phyloP scores from a whole-genome alignment of 2,329 filamentous ascomycete genomes.

The Penicillium sp. region DNA sequence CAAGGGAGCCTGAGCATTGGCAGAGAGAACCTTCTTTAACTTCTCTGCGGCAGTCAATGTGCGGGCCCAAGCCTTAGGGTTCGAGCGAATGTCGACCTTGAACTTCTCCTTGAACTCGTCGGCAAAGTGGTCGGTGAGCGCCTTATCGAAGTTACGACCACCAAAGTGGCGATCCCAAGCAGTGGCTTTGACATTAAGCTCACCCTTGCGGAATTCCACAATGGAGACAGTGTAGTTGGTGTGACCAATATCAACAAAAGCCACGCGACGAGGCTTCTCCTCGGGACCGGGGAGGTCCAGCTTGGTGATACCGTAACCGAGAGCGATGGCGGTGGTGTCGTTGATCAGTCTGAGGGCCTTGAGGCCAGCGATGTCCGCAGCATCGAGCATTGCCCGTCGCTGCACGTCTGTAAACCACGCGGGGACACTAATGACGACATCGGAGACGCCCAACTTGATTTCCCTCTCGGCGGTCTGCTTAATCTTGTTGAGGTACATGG shows the following conservation, averaged over 20 bases:
- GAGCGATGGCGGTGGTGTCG: conserved; percentile 91
- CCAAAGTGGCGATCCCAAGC: conserved; percentile 94
- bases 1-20: conserved; percentile 85
- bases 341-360: conserved; percentile 94
- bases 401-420: conserved; percentile 97
- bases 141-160: conserved; percentile 95
- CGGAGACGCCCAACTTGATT: conserved; percentile 84
- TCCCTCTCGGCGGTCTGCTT: conserved; percentile 82
- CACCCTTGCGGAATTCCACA: conserved; percentile 95
- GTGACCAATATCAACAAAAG: conserved; percentile 92
- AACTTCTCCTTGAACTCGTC: conserved; percentile 96
- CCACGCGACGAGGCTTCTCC: conserved; percentile 86
- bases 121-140: conserved; percentile 88
- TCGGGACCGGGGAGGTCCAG: conserved; percentile 82
- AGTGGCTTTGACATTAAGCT: conserved; percentile 88
- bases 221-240: conserved; percentile 93
- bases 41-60: conserved; percentile 89
- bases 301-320: conserved; percentile 98
- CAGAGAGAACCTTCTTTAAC: conserved; percentile 96
- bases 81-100: conserved; percentile 91
- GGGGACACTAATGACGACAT: conserved; percentile 90
- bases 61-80: conserved; percentile 84
- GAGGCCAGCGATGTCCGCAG: conserved; percentile 86
- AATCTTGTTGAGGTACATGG: conserved; percentile 95
- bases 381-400: conserved; percentile 83